Evolutionary conservation across 2,329 filamentous ascomycete species (phyloP).

Genomic region (Domatiomyces globalis): DNA sequence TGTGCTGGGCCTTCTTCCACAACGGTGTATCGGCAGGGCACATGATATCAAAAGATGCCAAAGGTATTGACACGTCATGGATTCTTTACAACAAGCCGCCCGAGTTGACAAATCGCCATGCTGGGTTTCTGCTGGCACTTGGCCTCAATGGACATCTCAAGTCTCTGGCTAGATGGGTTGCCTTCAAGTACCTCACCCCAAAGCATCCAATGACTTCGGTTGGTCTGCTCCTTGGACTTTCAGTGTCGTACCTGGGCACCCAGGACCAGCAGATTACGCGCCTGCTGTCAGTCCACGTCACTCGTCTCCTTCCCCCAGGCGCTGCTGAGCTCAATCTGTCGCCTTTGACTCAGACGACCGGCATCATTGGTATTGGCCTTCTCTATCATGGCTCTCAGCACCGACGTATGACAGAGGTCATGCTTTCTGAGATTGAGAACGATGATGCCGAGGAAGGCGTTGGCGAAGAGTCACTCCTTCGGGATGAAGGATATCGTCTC

Average conservation of each 20-base stretch:
- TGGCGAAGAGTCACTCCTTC: slow-evolving; percentile 56
- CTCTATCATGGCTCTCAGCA: slow-evolving; percentile 93
- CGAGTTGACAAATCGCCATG: slow-evolving; percentile 90
- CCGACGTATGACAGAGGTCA: slow-evolving; percentile 95
- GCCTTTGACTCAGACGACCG: slow-evolving; percentile 83
- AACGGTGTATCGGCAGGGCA: slow-evolving; percentile 86
- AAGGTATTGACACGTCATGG: slow-evolving; percentile 96
- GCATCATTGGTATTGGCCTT: slow-evolving; percentile 90
- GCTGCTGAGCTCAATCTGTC: slow-evolving; percentile 91
- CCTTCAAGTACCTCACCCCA: slow-evolving; percentile 96
- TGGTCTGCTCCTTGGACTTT: slow-evolving; percentile 78
- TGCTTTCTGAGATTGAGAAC: slow-evolving; percentile 93
- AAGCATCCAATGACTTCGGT: slow-evolving; percentile 99
- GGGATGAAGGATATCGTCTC: slow-evolving; percentile 90
- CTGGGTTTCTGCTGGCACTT: slow-evolving; percentile 78
- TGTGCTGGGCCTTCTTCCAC: slow-evolving; percentile 97
- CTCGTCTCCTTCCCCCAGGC: slow-evolving; percentile 78
- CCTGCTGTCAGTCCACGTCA: slow-evolving; percentile 87
- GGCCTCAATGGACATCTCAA: slow-evolving; percentile 93
- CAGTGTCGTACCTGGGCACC: slow-evolving; percentile 85
- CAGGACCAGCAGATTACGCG: slow-evolving; percentile 95
- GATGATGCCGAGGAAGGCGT: slow-evolving; percentile 62
- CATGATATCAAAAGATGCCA: slow-evolving; percentile 75
- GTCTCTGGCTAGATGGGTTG: slow-evolving; percentile 89
- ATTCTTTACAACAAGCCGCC: slow-evolving; percentile 94